These are phyloP conservation scores for Brachypodium distachyon DNA, from an alignment of 202 grass and related monocot genomes.

Conservation along the genomic window DNA sequence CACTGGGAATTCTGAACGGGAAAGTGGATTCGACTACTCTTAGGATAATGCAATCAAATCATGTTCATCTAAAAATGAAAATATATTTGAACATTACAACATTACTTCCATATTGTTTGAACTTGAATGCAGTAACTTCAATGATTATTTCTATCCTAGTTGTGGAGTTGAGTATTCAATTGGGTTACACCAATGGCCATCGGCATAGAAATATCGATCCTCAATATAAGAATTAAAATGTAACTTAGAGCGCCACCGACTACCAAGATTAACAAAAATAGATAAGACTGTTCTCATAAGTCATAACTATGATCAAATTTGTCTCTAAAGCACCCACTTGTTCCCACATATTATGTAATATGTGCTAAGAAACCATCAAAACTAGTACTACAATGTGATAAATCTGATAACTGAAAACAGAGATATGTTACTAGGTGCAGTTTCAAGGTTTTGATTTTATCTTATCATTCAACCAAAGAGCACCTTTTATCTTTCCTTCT, in stretches of 20 bases:
- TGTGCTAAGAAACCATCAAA: background rate
- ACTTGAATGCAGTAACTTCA: background rate
- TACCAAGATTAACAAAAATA: background rate
- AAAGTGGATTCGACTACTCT: background rate
- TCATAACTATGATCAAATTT: background rate
- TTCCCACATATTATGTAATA: background rate
- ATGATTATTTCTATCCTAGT: background rate
- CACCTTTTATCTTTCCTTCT: slow-evolving; percentile 59
- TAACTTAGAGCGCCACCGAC: background rate
- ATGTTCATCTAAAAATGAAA: background rate
- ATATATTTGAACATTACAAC: background rate
- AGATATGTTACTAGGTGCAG: background rate
- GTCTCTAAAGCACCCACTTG: background rate
- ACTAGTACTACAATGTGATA: background rate
- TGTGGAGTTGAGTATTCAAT: background rate
- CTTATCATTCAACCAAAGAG: slow-evolving; percentile 40
- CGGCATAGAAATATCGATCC: background rate
- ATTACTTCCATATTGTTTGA: background rate
- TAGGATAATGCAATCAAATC: background rate
- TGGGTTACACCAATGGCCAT: background rate
- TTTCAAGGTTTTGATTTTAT: slow-evolving; percentile 4
- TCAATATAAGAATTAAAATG: background rate
- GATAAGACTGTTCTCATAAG: background rate
- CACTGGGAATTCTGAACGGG: background rate
- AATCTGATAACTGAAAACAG: background rate